Percentiles rank a stretch among this genome's conserved stretches.
Evolutionary conservation across 139 green algal genomes (phyloP).

Genomic region (Chlorella sp.): DNA sequence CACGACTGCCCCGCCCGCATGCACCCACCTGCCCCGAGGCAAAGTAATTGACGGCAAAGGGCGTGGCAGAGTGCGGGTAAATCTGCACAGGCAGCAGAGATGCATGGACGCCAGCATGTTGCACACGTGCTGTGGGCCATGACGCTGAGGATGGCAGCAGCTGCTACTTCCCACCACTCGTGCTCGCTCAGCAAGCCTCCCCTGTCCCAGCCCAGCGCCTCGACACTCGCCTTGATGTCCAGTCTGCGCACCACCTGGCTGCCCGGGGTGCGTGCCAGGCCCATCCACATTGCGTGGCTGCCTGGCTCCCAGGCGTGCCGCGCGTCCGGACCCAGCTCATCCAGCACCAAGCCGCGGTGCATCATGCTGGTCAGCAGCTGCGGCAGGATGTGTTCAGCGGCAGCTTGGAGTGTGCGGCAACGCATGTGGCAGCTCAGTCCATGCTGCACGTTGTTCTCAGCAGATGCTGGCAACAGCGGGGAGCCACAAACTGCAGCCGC

Average conservation of each 20-base stretch:
- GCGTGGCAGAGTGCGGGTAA: not conserved
- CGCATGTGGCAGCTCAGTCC: too few relatives aligned
- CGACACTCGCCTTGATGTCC: constrained; percentile 73
- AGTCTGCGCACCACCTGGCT: constrained; percentile 49
- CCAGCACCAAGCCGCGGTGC: constrained; percentile 35
- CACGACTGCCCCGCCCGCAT: too few relatives aligned
- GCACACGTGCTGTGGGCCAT: too few relatives aligned
- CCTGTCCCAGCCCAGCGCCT: too few relatives aligned
- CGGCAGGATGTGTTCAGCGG: too few relatives aligned
- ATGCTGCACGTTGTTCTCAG: too few relatives aligned
- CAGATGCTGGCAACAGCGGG: not conserved
- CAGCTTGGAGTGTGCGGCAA: too few relatives aligned
- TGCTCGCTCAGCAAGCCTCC: too few relatives aligned
- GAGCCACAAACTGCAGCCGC: not conserved
- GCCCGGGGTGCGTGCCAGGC: constrained; percentile 50
- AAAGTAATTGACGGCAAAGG: constrained; percentile 47
- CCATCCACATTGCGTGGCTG: constrained; percentile 58
- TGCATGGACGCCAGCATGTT: too few relatives aligned
- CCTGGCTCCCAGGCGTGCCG: not conserved
- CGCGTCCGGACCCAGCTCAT: constrained; percentile 42
- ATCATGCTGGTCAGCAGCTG: constrained; percentile 41
- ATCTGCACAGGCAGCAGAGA: not conserved
- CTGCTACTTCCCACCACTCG: too few relatives aligned
- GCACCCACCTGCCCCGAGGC: not conserved
- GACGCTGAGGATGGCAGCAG: too few relatives aligned